Base-by-base conservation (phyloP, 2,329 filamentous ascomycete genomes). In the Colletotrichum lini region DNA sequence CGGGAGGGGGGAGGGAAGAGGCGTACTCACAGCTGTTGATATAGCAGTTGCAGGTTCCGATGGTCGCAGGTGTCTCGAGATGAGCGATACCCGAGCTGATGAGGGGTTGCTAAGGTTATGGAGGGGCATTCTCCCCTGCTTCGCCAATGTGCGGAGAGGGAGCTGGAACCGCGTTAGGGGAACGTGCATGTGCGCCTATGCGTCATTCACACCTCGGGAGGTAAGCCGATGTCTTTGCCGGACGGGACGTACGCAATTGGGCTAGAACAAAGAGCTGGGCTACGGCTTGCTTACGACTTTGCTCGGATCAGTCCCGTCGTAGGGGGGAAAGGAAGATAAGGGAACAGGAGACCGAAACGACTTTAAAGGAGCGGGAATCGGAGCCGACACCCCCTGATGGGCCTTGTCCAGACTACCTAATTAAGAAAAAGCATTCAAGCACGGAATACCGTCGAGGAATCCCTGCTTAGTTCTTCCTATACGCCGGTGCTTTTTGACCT, bases 51-150 rank as follows among this genome's bases (percentile, higher is more conserved):
- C 64, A 38, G 50, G 66, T 54, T 66, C 65, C 49, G 65, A 45
- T 45, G 65, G 56, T 40, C 50, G 65, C 65, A 74, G 65, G 65
- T 74, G 73, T 62, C 67, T 62, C 57, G 73, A 71, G 60, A 73
- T 70, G 50, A 74, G 73, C 49, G 73, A 74, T 71, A 74, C 72
- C 73, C 73, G 67, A 68, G 73, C 71, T 57, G 72, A 73, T 71
- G 73, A 74, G 67, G 73, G 71, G 73, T 74, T 65, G 65, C 67
- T 73, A 61, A 72, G 67, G 67, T 73, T 74, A 40, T 73, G 73
- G 73, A 73, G 73, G 67, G 73, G 71, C 73, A 74, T 74, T 61
- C 47, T 69, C 59, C 69, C 69, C 64, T 62, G 66, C 66, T 73
- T 72, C 65, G 61, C 70, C 64, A 74, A 53, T 47, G 54, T 73